Evolutionary conservation across 805 yeast genomes (phyloP).

Genomic region (Vanderwaltozyma verrucispora): DNA sequence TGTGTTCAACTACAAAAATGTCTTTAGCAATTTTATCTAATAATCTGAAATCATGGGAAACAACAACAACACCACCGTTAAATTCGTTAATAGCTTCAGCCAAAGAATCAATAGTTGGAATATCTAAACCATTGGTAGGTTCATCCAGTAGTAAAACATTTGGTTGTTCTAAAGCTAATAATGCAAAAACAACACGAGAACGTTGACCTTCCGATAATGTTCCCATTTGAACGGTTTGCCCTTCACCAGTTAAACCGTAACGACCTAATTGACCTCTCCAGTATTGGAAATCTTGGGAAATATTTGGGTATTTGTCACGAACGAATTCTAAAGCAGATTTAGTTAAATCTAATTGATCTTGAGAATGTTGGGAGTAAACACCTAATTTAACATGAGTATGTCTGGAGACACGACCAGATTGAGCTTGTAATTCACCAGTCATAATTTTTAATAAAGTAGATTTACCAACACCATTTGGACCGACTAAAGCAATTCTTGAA

Average conservation of each 20-base stretch:
- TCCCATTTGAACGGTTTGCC: constrained; percentile 97
- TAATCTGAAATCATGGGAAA: constrained; percentile 97
- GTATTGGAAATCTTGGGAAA: constrained; percentile 97
- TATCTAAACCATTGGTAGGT: constrained; percentile 99
- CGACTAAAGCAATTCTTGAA: constrained; percentile 94
- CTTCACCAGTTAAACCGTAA: constrained; percentile 97
- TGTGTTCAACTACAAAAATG: constrained; percentile 90
- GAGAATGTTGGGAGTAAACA: constrained; percentile 98
- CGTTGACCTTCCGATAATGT: constrained; percentile 98
- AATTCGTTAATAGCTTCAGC: constrained; percentile 92
- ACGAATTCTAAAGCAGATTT: constrained; percentile 94
- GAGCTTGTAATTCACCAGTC: constrained; percentile 90
- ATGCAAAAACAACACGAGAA: constrained; percentile 96
- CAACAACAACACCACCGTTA: constrained; percentile 98
- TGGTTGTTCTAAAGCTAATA: constrained; percentile 90
- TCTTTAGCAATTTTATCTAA: constrained; percentile 96
- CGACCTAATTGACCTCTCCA: constrained; percentile 98
- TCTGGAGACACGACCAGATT: constrained; percentile 90
- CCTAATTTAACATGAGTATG: constrained; percentile 97
- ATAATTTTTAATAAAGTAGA: constrained; percentile 90
- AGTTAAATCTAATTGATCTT: constrained; percentile 93
- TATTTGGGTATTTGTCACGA: constrained; percentile 79
- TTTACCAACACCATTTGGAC: constrained; percentile 99
- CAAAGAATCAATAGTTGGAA: constrained; percentile 94
- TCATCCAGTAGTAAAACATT: constrained; percentile 93